A percentile compares a stretch with the other conserved stretches of the same genome.
phyloP scores from a whole-genome alignment of 805 yeast species.

The Peterozyma xylosa region DNA sequence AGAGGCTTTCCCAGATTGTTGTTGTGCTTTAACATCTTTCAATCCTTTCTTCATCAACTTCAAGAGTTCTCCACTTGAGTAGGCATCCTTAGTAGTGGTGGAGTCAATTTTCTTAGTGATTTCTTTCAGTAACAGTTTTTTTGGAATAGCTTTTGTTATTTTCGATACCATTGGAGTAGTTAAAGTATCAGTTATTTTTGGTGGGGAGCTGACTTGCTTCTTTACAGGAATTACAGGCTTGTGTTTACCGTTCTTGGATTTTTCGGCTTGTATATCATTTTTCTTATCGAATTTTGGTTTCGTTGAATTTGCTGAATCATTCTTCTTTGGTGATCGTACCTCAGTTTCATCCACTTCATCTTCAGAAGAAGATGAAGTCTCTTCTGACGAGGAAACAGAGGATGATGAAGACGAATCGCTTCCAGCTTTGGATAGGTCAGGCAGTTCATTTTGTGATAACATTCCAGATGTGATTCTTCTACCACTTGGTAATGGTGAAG shows the following conservation, averaged over 20 bases:
- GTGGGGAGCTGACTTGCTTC: background rate
- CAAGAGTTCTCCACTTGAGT: no score
- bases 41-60: no score
- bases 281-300: no score
- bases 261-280: no score
- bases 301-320: conserved; percentile 9
- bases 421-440: conserved; percentile 23
- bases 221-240: conserved; percentile 1
- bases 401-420: background rate
- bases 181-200: background rate
- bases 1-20: no score
- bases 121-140: no score
- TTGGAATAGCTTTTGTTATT: no score
- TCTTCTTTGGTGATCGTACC: conserved; percentile 15
- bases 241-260: background rate
- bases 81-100: no score
- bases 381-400: background rate
- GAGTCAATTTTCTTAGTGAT: no score
- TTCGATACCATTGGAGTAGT: no score
- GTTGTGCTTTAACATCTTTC: no score
- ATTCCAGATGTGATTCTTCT: conserved; percentile 29
- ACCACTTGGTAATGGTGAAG: conserved; percentile 25
- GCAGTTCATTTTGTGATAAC: conserved; percentile 20
- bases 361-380: background rate
- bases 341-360: background rate